Percentiles rank a stretch among this genome's conserved stretches.
phyloP scores from a whole-genome alignment of 352 stramenopile species.

The Globisporangium lucens region DNA sequence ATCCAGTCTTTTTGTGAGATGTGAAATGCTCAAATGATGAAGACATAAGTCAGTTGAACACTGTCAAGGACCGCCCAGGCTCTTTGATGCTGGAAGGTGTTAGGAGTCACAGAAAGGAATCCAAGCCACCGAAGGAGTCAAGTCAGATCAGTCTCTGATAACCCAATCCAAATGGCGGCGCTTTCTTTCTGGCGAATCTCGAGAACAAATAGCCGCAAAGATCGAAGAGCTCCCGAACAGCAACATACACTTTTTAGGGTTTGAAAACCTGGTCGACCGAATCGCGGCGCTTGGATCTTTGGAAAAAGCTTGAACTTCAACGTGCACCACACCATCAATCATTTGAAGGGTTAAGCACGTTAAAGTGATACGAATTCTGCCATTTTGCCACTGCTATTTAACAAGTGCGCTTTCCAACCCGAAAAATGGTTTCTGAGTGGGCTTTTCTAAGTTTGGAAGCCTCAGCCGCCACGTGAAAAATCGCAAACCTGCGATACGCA shows the following conservation, averaged over 20 bases:
- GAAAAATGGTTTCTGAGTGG: not conserved
- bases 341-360: not conserved
- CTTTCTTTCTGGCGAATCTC: not conserved
- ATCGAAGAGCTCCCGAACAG: not conserved
- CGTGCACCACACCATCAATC: not conserved
- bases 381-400: not conserved
- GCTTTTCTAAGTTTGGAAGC: not conserved
- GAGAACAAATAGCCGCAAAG: not conserved
- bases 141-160: too few species aligned
- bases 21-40: too few species aligned
- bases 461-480: not conserved
- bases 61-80: too few species aligned
- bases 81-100: too few species aligned
- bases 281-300: not conserved
- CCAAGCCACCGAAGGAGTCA: too few species aligned
- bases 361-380: not conserved
- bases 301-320: not conserved
- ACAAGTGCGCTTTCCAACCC: not conserved
- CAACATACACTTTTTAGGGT: not conserved
- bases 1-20: too few species aligned
- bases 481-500: not conserved
- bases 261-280: not conserved
- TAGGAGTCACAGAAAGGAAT: too few species aligned
- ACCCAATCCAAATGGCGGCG: too few species aligned
- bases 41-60: too few species aligned